Evolutionary conservation across 2,329 filamentous ascomycete genomes (phyloP).

Genomic region (Ilyonectria destructans): DNA sequence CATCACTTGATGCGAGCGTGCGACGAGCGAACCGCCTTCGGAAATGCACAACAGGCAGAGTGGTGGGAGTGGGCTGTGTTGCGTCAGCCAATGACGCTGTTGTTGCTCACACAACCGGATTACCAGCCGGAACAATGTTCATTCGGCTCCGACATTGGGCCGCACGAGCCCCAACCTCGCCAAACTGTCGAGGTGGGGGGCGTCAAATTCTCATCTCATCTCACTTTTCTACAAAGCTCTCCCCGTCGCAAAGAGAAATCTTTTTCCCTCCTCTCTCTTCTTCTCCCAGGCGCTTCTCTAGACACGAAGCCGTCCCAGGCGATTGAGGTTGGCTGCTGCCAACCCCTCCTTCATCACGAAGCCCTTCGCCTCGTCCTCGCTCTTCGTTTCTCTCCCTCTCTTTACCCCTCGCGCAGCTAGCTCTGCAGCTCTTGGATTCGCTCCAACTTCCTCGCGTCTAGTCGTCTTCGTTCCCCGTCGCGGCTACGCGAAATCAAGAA

Average conservation of each 20-base stretch:
- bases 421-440: conserved; percentile 72
- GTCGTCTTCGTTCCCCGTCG: conserved; percentile 66
- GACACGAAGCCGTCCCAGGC: conserved; percentile 49
- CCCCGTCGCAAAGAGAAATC: conserved; percentile 45
- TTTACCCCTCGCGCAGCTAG: conserved; percentile 75
- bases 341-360: conserved; percentile 60
- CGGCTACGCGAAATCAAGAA: conserved; percentile 74
- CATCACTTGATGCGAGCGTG: conserved; percentile 34
- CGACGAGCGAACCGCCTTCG: conserved; percentile 20
- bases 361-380: conserved; percentile 54
- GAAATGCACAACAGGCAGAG: background rate
- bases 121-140: conserved; percentile 38
- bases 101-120: conserved; percentile 32
- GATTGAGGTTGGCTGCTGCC: conserved; percentile 62
- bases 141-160: conserved; percentile 32
- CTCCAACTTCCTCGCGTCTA: conserved; percentile 69
- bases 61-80: conserved; percentile 5
- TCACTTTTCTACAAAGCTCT: conserved; percentile 43
- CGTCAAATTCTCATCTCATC: conserved; percentile 53
- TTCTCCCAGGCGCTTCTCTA: conserved; percentile 44
- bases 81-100: conserved; percentile 48
- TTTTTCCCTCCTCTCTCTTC: conserved; percentile 33
- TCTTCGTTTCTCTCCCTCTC: conserved; percentile 70
- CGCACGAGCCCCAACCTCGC: conserved; percentile 48
- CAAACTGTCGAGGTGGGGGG: conserved; percentile 45